phyloP scores from a whole-genome alignment of 139 green algal genomes.

The Pleodorina starrii region DNA sequence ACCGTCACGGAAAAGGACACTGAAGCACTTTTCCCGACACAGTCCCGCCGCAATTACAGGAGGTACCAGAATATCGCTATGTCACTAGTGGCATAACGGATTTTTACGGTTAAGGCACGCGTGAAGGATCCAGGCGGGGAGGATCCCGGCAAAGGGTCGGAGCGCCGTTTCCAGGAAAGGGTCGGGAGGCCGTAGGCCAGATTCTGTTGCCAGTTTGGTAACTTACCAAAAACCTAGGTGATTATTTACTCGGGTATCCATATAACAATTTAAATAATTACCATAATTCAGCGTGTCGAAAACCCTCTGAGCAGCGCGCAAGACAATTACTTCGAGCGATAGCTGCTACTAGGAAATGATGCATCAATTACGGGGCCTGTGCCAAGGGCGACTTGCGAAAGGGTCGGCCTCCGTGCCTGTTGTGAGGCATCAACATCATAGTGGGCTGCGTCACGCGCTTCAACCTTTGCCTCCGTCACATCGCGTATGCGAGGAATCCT shows the following conservation, averaged over 20 bases:
- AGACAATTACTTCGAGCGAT: neutral
- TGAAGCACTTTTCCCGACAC: too few relatives aligned
- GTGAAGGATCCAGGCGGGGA: too few relatives aligned
- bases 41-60: too few relatives aligned
- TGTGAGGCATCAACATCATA: neutral
- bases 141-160: too few relatives aligned
- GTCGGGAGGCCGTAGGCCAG: neutral
- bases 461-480: neutral
- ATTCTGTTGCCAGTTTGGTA: neutral
- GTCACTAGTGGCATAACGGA: too few relatives aligned
- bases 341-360: too few relatives aligned
- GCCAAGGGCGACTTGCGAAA: neutral
- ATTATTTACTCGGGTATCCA: too few relatives aligned
- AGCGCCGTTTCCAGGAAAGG: constrained; percentile 15
- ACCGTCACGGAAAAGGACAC: too few relatives aligned
- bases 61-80: too few relatives aligned
- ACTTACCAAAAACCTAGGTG: neutral
- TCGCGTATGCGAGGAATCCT: neutral
- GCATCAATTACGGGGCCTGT: neutral
- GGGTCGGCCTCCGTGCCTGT: neutral
- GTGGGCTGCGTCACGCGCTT: neutral
- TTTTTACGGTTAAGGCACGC: too few relatives aligned
- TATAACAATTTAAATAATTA: neutral
- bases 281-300: neutral
- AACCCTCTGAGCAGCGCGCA: neutral